Percentiles rank a stretch among this genome's conserved stretches.
phyloP scores from a whole-genome alignment of 225 moss, liverwort and hornwort genomes.

The Sphagnum tenellum region DNA sequence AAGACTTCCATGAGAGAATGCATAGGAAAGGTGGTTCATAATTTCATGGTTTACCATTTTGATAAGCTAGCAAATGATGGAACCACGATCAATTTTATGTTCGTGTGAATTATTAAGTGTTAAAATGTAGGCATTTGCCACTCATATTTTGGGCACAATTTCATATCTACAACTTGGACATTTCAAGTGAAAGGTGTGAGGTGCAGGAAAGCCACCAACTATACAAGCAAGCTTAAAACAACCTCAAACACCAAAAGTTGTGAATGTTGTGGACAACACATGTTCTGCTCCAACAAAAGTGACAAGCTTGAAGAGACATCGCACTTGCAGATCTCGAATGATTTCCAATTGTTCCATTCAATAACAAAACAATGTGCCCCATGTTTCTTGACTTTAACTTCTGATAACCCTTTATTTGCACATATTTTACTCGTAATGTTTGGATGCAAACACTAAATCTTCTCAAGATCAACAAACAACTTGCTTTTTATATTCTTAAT shows the following conservation, averaged over 20 bases:
- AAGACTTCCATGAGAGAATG: background rate
- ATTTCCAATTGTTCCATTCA: slow-evolving; percentile 32
- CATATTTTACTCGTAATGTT: no score
- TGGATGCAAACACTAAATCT: no score
- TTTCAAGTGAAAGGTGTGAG: background rate
- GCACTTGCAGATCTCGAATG: slow-evolving; percentile 21
- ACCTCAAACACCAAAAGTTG: slow-evolving; percentile 21
- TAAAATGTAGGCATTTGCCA: background rate
- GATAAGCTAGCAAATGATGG: background rate
- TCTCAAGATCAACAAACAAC: no score
- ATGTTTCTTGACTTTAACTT: no score
- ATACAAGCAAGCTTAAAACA: slow-evolving; percentile 10
- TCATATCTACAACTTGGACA: no score
- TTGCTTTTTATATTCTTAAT: no score
- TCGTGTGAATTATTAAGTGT: background rate
- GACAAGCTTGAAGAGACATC: slow-evolving; percentile 21
- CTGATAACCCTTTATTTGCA: no score
- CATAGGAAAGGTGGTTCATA: background rate
- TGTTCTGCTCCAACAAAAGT: slow-evolving; percentile 20
- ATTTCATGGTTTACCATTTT: background rate
- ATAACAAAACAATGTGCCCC: background rate
- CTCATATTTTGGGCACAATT: background rate
- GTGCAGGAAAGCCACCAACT: slow-evolving; percentile 20
- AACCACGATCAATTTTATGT: background rate
- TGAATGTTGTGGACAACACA: slow-evolving; percentile 17